Percentiles rank a stretch among this genome's conserved stretches.
phyloP scores from a whole-genome alignment of 352 stramenopile genomes.

The Globisporangium recalcitrans region DNA sequence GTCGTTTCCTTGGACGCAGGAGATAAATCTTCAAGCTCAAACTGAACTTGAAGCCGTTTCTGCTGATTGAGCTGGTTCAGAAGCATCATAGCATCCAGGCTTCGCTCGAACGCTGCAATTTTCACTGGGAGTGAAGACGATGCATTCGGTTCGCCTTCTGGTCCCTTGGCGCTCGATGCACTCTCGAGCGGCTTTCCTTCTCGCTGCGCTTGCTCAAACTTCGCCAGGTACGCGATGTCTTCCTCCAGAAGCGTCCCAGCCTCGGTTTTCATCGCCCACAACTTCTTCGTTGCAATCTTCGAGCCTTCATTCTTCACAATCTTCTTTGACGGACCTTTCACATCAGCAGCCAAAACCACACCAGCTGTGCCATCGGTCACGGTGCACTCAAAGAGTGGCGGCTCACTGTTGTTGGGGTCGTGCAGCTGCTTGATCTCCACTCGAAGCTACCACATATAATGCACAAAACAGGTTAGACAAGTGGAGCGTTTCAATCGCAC shows the following conservation, averaged over 20 bases:
- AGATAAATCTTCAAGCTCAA: conserved; percentile 48
- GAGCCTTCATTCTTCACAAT: conserved; percentile 59
- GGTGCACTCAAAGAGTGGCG: conserved; percentile 53
- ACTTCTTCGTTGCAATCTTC: conserved; percentile 61
- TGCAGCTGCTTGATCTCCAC: conserved; percentile 37
- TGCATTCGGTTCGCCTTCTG: conserved; percentile 34
- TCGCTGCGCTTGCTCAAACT: conserved; percentile 29
- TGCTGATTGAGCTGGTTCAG: conserved; percentile 54
- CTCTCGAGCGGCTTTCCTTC: conserved; percentile 33
- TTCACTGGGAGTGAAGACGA: conserved; percentile 4
- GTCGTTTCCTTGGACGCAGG: conserved; percentile 23
- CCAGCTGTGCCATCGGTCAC: conserved; percentile 39
- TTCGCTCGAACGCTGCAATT: conserved; percentile 40
- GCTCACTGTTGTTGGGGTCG: conserved; percentile 51
- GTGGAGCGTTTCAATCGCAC: not conserved
- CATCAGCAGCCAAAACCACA: conserved; percentile 32
- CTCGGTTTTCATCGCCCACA: conserved; percentile 70
- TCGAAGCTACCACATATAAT: conserved; percentile 24
- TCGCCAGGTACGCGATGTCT: conserved; percentile 60
- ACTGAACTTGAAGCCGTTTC: conserved; percentile 31
- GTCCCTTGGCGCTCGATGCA: conserved; percentile 31
- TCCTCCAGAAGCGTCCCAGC: conserved; percentile 42
- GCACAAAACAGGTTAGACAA: not conserved
- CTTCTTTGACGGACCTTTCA: conserved; percentile 69
- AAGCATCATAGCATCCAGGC: conserved; percentile 36